Evolutionary conservation across 345 rosid species (phyloP).

Genomic region (Dipteronia sinensis): DNA sequence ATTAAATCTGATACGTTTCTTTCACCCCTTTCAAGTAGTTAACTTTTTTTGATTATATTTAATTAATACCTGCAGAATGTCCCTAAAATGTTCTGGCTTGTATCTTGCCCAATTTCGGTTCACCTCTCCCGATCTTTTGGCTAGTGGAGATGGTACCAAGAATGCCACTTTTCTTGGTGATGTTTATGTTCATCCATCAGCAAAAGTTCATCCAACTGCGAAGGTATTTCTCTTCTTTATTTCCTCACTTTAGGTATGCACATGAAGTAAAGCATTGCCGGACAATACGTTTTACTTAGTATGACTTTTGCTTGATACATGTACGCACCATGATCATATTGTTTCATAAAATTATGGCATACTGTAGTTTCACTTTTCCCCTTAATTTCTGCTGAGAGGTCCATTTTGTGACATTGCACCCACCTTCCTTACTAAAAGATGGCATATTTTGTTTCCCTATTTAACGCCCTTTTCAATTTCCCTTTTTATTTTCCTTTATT

Average conservation of each 20-base stretch:
- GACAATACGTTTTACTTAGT: neutral
- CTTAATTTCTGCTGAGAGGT: neutral
- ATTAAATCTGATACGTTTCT: too few species aligned
- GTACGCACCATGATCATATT: neutral
- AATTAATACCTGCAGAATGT: slow-evolving; percentile 60
- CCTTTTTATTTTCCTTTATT: neutral
- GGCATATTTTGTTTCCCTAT: neutral
- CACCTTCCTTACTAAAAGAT: neutral
- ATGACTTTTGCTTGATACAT: neutral
- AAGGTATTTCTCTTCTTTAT: slow-evolving; percentile 52
- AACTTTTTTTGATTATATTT: neutral
- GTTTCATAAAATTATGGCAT: neutral
- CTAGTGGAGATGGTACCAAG: slow-evolving; percentile 76
- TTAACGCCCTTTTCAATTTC: neutral
- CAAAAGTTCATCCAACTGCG: slow-evolving; percentile 94
- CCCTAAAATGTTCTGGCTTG: slow-evolving; percentile 78
- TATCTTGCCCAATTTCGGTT: slow-evolving; percentile 79
- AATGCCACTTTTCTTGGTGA: slow-evolving; percentile 74
- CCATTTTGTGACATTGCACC: neutral
- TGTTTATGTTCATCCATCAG: slow-evolving; percentile 93
- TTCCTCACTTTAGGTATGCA: neutral
- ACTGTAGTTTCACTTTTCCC: neutral
- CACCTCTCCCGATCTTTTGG: slow-evolving; percentile 75
- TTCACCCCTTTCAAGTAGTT: neutral
- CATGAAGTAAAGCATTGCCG: too few species aligned